A percentile compares a stretch with the other conserved stretches of the same genome.
Conservation (phyloP, 2,329 filamentous ascomycete species). For the Truncatella angustata region DNA sequence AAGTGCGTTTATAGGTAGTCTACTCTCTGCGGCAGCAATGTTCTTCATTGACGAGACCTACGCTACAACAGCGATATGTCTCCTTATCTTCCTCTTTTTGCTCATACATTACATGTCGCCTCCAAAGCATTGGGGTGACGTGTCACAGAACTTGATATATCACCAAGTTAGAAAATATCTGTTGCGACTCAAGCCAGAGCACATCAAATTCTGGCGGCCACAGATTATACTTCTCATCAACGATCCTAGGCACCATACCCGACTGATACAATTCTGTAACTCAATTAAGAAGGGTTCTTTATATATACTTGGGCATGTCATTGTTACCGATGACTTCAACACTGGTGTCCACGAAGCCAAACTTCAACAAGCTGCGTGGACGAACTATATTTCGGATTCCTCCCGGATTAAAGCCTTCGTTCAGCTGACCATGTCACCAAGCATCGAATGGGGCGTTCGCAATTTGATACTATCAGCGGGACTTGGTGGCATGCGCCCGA, state of each 20-base stretch:
- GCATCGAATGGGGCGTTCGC: constrained; percentile 79
- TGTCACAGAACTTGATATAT: constrained; percentile 86
- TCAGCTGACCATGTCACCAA: constrained; percentile 79
- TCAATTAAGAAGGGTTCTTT: constrained; percentile 84
- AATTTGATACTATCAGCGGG: constrained; percentile 82
- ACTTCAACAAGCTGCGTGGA: constrained; percentile 78
- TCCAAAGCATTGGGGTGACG: constrained; percentile 87
- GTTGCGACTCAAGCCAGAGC: constrained; percentile 77
- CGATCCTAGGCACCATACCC: constrained; percentile 76
- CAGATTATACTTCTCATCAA: constrained; percentile 85
- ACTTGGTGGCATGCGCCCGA: constrained; percentile 83
- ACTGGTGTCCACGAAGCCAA: constrained; percentile 77
- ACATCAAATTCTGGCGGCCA: constrained; percentile 91
- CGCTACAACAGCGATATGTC: constrained; percentile 70
- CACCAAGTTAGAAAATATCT: constrained; percentile 84
- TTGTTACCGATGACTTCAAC: constrained; percentile 80
- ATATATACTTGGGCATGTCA: constrained; percentile 84
- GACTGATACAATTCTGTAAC: constrained; percentile 88
- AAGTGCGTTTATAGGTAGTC: constrained; percentile 70
- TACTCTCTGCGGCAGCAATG: constrained; percentile 80
- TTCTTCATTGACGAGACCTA: constrained; percentile 86
- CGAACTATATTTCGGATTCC: constrained; percentile 78
- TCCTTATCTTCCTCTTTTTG: constrained; percentile 75
- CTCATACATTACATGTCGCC: constrained; percentile 83
- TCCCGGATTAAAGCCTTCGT: constrained; percentile 88